Percentiles rank a stretch among this genome's conserved stretches.
Evolutionary conservation across 2,329 filamentous ascomycete species (phyloP).

Genomic region (Myriangium duriaei): DNA sequence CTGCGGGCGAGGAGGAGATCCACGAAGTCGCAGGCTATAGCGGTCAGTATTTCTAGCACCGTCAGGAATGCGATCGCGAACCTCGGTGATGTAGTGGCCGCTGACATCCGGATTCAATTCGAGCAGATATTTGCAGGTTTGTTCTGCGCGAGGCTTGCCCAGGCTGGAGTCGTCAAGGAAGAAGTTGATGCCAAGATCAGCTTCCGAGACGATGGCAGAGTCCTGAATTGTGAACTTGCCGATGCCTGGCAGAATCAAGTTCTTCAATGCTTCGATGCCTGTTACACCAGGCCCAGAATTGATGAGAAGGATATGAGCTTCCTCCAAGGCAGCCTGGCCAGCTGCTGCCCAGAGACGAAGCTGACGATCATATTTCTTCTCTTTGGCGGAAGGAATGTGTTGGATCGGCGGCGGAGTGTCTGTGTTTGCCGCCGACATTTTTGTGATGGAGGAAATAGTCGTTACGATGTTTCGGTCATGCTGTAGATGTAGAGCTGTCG

Average conservation of each 20-base stretch:
- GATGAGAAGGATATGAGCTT: conserved; percentile 79
- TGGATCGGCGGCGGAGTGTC: conserved; percentile 34
- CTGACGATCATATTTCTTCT: conserved; percentile 81
- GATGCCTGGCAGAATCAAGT: conserved; percentile 86
- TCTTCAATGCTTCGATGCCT: conserved; percentile 87
- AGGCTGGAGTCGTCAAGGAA: conserved; percentile 73
- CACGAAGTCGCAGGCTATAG: conserved; percentile 34
- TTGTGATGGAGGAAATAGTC: conserved; percentile 1
- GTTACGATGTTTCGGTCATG: background rate
- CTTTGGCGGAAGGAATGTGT: conserved; percentile 44
- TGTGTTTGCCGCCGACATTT: conserved; percentile 14
- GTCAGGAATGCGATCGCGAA: conserved; percentile 21
- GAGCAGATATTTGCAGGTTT: conserved; percentile 60
- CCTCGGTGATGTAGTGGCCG: conserved; percentile 54
- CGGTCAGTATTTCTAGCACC: conserved; percentile 25
- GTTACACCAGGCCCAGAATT: conserved; percentile 80
- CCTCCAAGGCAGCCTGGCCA: conserved; percentile 80
- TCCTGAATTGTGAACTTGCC: conserved; percentile 88
- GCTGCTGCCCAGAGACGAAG: conserved; percentile 88
- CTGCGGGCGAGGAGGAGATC: conserved; percentile 25
- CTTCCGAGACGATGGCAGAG: conserved; percentile 59
- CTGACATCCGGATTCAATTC: conserved; percentile 90
- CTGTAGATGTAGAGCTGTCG: background rate
- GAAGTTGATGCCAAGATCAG: conserved; percentile 91
- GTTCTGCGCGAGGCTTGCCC: conserved; percentile 65